Evolutionary conservation across 768 basidiomycete species (phyloP), one percentile per base, ranked within the genome.

Genomic region (Leccinum subtestaceum): DNA sequence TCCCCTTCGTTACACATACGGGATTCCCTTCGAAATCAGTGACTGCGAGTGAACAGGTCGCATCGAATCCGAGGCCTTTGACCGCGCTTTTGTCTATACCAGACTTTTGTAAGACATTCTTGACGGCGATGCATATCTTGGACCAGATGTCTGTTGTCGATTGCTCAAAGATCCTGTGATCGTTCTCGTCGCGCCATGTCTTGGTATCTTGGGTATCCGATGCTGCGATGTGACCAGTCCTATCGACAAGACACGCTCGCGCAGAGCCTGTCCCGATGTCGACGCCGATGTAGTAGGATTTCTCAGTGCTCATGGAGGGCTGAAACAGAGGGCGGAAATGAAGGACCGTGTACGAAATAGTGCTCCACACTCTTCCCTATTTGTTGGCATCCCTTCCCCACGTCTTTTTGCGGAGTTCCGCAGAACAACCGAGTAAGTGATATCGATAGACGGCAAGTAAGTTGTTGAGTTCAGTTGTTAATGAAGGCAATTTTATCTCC

Each of bases 111-210:
- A 98, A 75, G 53, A 92, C 87, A 5, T 80, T 80, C 65, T 79
- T 84, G 59, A 91, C 79, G 32, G 84, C 83, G 55, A 71, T 75
- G 46, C 82, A 81, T 57, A 93, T 86, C 53, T 82, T 80, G 8
- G 75, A 71, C 95, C 93, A 95, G 75, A 97, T 95, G 67, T 98
- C 84, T 23, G 77, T 76, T 0, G 94, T 93, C 32, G 94, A 96
- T 73, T 99, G 97, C 74, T 99, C 97, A 72, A 97, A 99, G 77
- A 98, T 95, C 57, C 89, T 82, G 70, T 93, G 87, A 80, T 98
- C 93, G 32, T 81, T 70, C 1, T 84, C 78, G 76, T 94, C 90
- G 62, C 96, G 88, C 79, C 84, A 95, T 10, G 95, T 98, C 55
- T 77, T 80, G n/a, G 89, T 98, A 21, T 85, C 82, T 68, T 91